These are phyloP conservation scores for Sclerotinia spermophila DNA, from an alignment of 2,329 filamentous ascomycete genomes.

Conservation along the genomic window DNA sequence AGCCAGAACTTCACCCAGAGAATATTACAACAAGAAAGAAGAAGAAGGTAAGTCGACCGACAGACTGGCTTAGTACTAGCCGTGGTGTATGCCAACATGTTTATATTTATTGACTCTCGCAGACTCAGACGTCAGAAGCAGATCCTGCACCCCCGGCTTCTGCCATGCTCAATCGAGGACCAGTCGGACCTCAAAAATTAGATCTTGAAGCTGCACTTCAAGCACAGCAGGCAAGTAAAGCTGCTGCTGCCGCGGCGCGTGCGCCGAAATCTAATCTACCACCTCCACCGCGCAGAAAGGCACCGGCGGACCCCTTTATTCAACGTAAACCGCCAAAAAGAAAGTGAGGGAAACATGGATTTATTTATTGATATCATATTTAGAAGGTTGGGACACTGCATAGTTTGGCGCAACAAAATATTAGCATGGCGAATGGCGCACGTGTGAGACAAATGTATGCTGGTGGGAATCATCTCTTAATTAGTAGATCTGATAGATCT, in stretches of 20 bases:
- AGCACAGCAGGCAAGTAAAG: conserved; percentile 17
- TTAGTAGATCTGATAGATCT: conserved; percentile 6
- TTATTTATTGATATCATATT: not conserved
- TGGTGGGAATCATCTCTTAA: not conserved
- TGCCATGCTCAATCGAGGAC: not conserved
- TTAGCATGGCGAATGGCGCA: conserved; percentile 12
- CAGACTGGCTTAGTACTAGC: not conserved
- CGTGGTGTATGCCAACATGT: not conserved
- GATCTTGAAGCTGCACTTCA: conserved; percentile 19
- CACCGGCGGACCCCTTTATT: conserved; percentile 26
- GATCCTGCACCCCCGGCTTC: not conserved
- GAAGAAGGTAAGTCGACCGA: conserved; percentile 8
- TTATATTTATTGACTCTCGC: not conserved
- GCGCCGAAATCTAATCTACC: conserved; percentile 12
- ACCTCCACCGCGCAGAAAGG: conserved; percentile 23
- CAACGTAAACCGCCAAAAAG: conserved; percentile 21
- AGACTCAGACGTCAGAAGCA: not conserved
- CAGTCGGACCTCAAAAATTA: not conserved
- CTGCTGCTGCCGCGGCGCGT: conserved; percentile 13
- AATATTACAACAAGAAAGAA: conserved; percentile 17
- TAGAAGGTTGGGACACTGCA: not conserved
- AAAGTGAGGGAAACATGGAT: conserved; percentile 7
- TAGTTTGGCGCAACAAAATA: not conserved
- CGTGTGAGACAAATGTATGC: not conserved
- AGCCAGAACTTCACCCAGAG: conserved; percentile 1